Evolutionary conservation across 2,329 filamentous ascomycete genomes (phyloP), one percentile per base, ranked within the genome.

Genomic region (Davidsoniella eucalypti): DNA sequence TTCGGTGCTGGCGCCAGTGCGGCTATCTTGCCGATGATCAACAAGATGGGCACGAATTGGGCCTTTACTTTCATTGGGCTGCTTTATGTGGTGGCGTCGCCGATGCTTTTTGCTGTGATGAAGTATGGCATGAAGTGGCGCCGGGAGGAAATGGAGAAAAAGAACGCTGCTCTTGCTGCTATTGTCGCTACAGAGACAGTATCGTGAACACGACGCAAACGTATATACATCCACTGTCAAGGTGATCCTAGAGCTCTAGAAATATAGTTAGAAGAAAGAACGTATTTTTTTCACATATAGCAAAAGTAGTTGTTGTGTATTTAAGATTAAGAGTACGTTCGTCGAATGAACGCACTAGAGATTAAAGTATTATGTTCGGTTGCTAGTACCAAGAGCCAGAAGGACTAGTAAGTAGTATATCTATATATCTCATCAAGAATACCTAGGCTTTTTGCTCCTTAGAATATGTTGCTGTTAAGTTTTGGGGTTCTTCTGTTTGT

Each of bases 1-100:
- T 57, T 79, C 2, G 75, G 73, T 0, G 76, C 76, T 0, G 69
- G 64, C 0, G 69, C 68, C 2, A 72, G 67, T 14, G 73, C 71
- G 0, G 63, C 69, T 1, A 70, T 79, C 17, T 58, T 71, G 3
- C 70, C 70, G 9, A 67, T 80, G 66, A 68, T 73, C 8, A 55
- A 69, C 7, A 62, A 59, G 0, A 67, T 78, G 52, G 73, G 73
- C 0, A 57, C 64, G 0, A 74, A 73, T 0, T 72, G 72, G 66
- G 65, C 70, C 0, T 75, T 72, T 53, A 71, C 68, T 0, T 56
- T 76, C 5, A 56, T 73, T 2, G 72, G 65, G 0, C 55, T 64
- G 1, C 45, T 74, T 3, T 69, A 67, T 44, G 46, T 50, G 17
- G 33, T 70, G 0, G 52, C 65, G 0, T 63, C 65, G 2, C 65